Conservation (phyloP, 2,329 filamentous ascomycete species). For the Fusarium pseudoanthophilum region DNA sequence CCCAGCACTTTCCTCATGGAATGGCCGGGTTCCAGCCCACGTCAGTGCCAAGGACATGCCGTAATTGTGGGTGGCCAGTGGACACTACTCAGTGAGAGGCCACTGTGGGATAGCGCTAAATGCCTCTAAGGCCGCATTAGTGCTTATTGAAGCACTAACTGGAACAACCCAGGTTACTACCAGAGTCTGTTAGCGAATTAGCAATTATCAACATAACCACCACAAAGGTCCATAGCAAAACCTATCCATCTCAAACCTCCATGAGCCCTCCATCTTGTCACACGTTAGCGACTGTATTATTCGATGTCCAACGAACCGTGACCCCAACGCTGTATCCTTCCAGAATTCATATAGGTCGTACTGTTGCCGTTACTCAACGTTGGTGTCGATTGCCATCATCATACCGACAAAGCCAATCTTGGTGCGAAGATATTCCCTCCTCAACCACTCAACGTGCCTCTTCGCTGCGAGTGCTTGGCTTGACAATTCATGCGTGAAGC, state of each 20-base stretch:
- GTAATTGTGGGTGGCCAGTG: slow-evolving; percentile 33
- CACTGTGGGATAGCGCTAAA: slow-evolving; percentile 19
- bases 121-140: slow-evolving; percentile 16
- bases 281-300: slow-evolving; percentile 34
- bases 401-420: slow-evolving; percentile 11
- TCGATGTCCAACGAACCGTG: slow-evolving; percentile 37
- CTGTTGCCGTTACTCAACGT: slow-evolving; percentile 25
- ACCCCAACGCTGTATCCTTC: slow-evolving; percentile 35
- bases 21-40: slow-evolving; percentile 25
- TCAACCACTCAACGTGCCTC: slow-evolving; percentile 26
- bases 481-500: slow-evolving; percentile 34
- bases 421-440: slow-evolving; percentile 35
- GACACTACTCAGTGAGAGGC: slow-evolving; percentile 29
- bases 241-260: slow-evolving; percentile 44
- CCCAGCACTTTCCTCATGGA: slow-evolving; percentile 15
- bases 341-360: slow-evolving; percentile 26
- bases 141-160: not conserved
- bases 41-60: slow-evolving; percentile 38
- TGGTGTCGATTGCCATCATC: slow-evolving; percentile 30
- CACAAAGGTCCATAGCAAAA: slow-evolving; percentile 43
- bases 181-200: not conserved
- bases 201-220: slow-evolving; percentile 6
- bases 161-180: too few species aligned
- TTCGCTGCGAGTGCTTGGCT: slow-evolving; percentile 27
- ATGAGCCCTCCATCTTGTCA: slow-evolving; percentile 43